Evolutionary conservation across 371 early-diverging fungal genomes (phyloP).

Genomic region (Mortierella sp.): DNA sequence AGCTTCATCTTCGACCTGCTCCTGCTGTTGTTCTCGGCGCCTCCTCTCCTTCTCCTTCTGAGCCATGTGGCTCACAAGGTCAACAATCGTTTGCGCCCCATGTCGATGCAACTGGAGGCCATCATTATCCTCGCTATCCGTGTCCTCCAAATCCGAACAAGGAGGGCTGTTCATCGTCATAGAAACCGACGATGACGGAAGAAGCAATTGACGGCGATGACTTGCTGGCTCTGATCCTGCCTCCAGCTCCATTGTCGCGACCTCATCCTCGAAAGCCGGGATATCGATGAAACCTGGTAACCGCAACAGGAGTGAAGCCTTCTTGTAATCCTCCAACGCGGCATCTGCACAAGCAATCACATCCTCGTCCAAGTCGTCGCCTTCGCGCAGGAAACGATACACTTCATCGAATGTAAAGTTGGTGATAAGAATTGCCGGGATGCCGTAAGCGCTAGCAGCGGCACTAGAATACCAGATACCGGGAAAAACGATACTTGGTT

Average conservation of each 20-base stretch:
- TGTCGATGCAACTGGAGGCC: neutral
- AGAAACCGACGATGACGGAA: neutral
- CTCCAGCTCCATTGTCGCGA: constrained; percentile 12
- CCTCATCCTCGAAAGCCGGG: constrained; percentile 68
- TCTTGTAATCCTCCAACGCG: constrained; percentile 65
- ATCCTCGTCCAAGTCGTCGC: constrained; percentile 63
- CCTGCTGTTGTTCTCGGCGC: neutral
- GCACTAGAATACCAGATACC: constrained; percentile 52
- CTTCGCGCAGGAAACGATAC: constrained; percentile 67
- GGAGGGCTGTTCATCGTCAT: constrained; percentile 8
- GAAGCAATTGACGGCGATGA: neutral
- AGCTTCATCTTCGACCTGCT: neutral
- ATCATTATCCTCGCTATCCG: constrained; percentile 11
- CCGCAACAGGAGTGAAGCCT: constrained; percentile 71
- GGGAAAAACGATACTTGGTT: neutral
- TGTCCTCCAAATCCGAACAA: constrained; percentile 25
- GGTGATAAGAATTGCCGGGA: constrained; percentile 76
- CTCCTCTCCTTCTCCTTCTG: constrained; percentile 3
- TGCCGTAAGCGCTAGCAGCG: constrained; percentile 65
- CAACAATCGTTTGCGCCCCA: neutral
- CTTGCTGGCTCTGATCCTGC: neutral
- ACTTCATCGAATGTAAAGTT: constrained; percentile 86
- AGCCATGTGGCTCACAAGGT: constrained; percentile 5
- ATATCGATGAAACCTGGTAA: constrained; percentile 77
- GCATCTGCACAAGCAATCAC: constrained; percentile 60